Evolutionary conservation across 2,329 filamentous ascomycete species (phyloP).

Genomic region (Penicillium aurantiogriseum): DNA sequence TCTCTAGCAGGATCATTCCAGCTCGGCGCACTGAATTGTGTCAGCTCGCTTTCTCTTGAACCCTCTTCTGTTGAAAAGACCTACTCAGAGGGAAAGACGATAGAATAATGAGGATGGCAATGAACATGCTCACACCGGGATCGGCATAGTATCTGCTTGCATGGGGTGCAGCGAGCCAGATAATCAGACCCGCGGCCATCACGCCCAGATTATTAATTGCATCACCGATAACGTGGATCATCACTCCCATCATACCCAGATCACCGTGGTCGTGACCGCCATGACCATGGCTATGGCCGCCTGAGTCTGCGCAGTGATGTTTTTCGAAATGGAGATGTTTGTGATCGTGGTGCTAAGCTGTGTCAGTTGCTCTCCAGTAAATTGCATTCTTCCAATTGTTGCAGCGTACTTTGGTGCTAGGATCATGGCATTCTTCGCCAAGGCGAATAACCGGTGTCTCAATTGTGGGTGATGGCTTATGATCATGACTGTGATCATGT

Average conservation of each 20-base stretch:
- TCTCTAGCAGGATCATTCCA: conserved; percentile 67
- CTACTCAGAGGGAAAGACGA: conserved; percentile 58
- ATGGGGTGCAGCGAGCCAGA: conserved; percentile 62
- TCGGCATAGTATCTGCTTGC: conserved; percentile 66
- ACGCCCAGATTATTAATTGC: conserved; percentile 75
- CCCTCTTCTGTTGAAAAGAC: background rate
- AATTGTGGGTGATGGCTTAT: conserved; percentile 1
- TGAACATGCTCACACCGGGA: conserved; percentile 66
- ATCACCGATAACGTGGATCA: conserved; percentile 70
- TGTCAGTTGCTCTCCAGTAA: background rate
- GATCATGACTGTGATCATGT: conserved; percentile 8
- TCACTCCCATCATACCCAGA: conserved; percentile 68
- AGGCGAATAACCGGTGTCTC: conserved; percentile 11
- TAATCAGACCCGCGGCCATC: conserved; percentile 65
- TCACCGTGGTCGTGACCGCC: conserved; percentile 45
- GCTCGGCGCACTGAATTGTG: conserved; percentile 25
- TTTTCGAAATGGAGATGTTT: conserved; percentile 23
- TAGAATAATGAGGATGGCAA: conserved; percentile 69
- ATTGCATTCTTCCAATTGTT: background rate
- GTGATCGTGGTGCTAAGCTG: conserved; percentile 24
- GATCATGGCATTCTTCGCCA: conserved; percentile 10
- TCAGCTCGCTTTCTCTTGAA: background rate
- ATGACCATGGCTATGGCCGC: conserved; percentile 21
- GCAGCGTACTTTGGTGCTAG: conserved; percentile 15
- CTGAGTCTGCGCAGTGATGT: conserved; percentile 2